Evolutionary conservation across 371 early-diverging fungal species (phyloP).

Genomic region (Mortierella sp.): DNA sequence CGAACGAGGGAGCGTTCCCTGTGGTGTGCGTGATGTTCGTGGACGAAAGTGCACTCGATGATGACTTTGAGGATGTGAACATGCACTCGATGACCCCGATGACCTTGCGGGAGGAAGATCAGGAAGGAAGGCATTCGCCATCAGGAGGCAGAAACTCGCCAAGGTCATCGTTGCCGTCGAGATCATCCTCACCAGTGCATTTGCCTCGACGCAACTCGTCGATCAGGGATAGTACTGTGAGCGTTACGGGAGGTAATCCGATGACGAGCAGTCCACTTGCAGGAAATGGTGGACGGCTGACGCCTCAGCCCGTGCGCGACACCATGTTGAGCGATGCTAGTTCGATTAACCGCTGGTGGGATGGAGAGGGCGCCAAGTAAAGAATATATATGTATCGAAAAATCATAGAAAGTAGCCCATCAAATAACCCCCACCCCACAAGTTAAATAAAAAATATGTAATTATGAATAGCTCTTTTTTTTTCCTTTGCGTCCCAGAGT

Average conservation of each 20-base stretch:
- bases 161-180: conserved; percentile 38
- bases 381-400: too few relatives aligned
- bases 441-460: too few relatives aligned
- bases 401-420: too few relatives aligned
- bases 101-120: conserved; percentile 30
- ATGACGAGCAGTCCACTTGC: conserved; percentile 38
- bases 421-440: too few relatives aligned
- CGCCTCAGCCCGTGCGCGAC: conserved; percentile 21
- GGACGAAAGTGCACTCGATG: conserved; percentile 44
- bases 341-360: conserved; percentile 41
- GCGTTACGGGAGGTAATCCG: conserved; percentile 10
- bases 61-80: conserved; percentile 54
- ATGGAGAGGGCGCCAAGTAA: conserved; percentile 5
- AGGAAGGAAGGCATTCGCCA: conserved; percentile 37
- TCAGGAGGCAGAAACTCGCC: conserved; percentile 43
- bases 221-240: conserved; percentile 40
- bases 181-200: conserved; percentile 41
- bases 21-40: conserved; percentile 66
- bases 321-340: conserved; percentile 44
- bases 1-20: conserved; percentile 79
- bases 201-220: conserved; percentile 46
- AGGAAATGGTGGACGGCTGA: conserved; percentile 22
- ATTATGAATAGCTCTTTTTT: too few relatives aligned
- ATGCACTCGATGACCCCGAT: conserved; percentile 45
- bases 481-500: too few relatives aligned